These are phyloP conservation scores for Cytospora mali DNA, from an alignment of 2,329 filamentous ascomycete species.

Conservation along the genomic window DNA sequence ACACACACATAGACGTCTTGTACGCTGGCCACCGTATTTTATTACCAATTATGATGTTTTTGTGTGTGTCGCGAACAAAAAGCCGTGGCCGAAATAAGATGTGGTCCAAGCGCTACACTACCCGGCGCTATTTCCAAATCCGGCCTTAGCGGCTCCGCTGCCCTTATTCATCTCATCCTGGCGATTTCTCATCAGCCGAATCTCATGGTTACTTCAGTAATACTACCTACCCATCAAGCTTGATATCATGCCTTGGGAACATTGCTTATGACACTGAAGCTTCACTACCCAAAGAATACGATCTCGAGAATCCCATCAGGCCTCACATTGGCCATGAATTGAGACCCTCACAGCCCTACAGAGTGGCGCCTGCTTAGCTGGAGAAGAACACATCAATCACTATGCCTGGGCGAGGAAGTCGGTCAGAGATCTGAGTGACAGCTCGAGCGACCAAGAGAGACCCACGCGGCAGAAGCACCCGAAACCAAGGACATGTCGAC, in stretches of 20 bases:
- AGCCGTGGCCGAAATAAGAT: conserved; percentile 14
- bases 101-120: conserved; percentile 7
- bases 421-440: conserved; percentile 5
- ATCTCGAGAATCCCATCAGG: neutral
- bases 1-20: no score
- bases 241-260: neutral
- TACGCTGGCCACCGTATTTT: no score
- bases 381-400: neutral
- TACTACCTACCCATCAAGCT: no score
- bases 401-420: neutral
- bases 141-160: neutral
- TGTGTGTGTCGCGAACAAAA: no score
- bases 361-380: neutral
- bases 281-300: neutral
- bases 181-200: neutral
- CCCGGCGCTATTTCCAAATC: neutral
- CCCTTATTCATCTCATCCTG: conserved; percentile 5
- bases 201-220: no score
- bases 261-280: neutral
- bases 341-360: neutral
- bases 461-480: neutral
- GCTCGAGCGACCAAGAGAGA: no score
- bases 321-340: neutral
- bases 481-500: no score
- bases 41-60: no score